Conservation (phyloP, 2,329 filamentous ascomycete genomes). For the Fusarium sp. region DNA sequence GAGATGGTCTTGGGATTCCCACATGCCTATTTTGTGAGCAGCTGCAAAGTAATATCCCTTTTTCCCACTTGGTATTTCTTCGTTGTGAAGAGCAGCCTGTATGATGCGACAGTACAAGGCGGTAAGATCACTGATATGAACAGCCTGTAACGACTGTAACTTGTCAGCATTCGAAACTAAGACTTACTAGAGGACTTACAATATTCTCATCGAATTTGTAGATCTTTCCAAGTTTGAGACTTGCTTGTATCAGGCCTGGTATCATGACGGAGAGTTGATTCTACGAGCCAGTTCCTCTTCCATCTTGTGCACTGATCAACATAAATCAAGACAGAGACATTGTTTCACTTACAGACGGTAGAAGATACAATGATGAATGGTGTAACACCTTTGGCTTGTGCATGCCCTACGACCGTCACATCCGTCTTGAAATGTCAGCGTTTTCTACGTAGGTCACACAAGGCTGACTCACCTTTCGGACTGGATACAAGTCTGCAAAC, state of each 20-base stretch:
- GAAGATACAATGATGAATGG: neutral
- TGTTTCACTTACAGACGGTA: neutral
- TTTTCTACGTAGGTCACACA: accelerated
- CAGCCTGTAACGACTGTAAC: neutral
- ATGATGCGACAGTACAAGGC: neutral
- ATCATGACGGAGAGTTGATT: neutral
- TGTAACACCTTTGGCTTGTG: neutral
- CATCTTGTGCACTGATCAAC: neutral
- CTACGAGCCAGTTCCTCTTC: neutral
- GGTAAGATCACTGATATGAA: neutral
- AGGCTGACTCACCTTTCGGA: neutral
- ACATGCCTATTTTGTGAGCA: neutral
- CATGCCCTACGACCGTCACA: neutral
- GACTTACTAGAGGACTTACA: neutral
- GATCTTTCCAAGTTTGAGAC: neutral
- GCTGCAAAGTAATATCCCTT: neutral
- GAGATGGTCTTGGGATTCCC: neutral
- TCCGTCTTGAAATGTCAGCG: neutral
- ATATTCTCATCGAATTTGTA: neutral
- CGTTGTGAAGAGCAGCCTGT: accelerated
- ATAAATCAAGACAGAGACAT: accelerated
- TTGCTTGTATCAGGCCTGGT: neutral
- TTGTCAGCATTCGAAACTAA: neutral
- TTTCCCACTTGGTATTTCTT: neutral
- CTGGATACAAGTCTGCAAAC: neutral